Evolutionary conservation across 345 rosid species (phyloP).

Genomic region (Lumnitzera racemosa): DNA sequence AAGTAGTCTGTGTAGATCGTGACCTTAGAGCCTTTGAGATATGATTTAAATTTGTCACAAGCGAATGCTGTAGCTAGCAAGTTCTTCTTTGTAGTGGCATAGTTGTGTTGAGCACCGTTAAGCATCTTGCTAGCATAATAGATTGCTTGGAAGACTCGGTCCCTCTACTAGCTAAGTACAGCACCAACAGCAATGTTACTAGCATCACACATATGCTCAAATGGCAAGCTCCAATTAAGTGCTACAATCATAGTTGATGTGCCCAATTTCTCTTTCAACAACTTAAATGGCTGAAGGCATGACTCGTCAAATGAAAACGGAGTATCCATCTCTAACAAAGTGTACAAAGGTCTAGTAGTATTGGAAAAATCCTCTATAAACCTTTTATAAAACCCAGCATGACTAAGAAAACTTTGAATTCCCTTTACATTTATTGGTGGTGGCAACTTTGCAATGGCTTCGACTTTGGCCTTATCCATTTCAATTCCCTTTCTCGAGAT

Average conservation of each 20-base stretch:
- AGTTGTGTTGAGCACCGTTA: too few species aligned
- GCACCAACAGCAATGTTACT: too few species aligned
- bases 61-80: too few species aligned
- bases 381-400: background rate
- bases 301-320: background rate
- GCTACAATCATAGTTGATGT: background rate
- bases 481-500: background rate
- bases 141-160: too few species aligned
- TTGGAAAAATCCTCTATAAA: background rate
- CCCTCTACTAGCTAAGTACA: too few species aligned
- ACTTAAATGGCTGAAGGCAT: background rate
- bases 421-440: background rate
- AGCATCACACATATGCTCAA: too few species aligned
- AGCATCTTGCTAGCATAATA: too few species aligned
- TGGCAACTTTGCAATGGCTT: background rate
- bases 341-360: background rate
- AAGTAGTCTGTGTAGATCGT: too few species aligned
- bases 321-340: background rate
- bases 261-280: background rate
- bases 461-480: background rate
- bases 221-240: background rate
- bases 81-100: too few species aligned
- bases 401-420: background rate
- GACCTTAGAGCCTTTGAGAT: too few species aligned
- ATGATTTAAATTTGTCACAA: too few species aligned